These are phyloP conservation scores for Terfezia claveryi DNA, from an alignment of 495 filamentous ascomycete genomes.

Conservation along the genomic window DNA sequence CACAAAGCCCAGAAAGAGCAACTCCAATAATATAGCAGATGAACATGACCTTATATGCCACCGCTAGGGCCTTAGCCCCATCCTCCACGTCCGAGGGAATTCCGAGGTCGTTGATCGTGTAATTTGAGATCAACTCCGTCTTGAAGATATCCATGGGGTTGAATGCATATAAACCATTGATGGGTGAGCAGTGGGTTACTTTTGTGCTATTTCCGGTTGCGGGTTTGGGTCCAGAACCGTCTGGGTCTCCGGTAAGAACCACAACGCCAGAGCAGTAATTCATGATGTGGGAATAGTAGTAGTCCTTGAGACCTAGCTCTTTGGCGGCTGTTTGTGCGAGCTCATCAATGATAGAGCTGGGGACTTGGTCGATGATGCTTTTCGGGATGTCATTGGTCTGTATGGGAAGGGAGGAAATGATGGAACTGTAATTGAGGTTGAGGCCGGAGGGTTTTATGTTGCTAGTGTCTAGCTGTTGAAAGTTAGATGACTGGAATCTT, in stretches of 20 bases:
- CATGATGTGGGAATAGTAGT: conserved; percentile 12
- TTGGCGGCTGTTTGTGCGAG: conserved; percentile 9
- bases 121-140: conserved; percentile 3
- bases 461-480: neutral
- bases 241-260: neutral
- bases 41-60: conserved; percentile 15
- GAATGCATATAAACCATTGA: conserved; percentile 10
- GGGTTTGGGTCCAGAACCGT: neutral
- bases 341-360: neutral
- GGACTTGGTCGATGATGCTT: conserved; percentile 3
- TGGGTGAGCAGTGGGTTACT: conserved; percentile 9
- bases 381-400: conserved; percentile 5
- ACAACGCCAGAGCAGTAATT: conserved; percentile 11
- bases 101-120: conserved; percentile 12
- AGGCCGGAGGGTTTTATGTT: neutral
- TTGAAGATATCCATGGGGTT: conserved; percentile 10
- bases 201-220: neutral
- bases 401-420: conserved; percentile 1
- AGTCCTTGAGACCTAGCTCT: conserved; percentile 11
- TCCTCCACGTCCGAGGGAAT: conserved; percentile 9
- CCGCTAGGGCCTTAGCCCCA: conserved; percentile 6
- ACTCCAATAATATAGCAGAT: conserved; percentile 12
- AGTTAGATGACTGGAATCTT: neutral
- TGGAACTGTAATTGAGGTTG: conserved; percentile 8
- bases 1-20: conserved; percentile 3